Conservation (phyloP, 163 green algal species). For the Scenedesmus sp. region DNA sequence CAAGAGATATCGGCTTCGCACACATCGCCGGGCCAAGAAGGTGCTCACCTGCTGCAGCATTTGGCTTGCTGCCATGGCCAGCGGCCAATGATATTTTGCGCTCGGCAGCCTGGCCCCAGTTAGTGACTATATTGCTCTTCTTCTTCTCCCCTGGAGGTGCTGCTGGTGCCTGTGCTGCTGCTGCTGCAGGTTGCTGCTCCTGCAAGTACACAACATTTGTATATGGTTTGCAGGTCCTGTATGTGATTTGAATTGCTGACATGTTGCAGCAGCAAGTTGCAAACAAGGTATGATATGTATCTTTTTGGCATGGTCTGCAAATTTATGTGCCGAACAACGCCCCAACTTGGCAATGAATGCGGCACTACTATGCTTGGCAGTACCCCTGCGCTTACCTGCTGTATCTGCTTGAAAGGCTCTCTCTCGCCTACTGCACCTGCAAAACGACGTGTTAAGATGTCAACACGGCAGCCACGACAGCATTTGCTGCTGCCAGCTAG, state of each 20-base stretch:
- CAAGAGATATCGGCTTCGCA: background rate
- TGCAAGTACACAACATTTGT: background rate
- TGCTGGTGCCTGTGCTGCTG: background rate
- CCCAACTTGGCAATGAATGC: background rate
- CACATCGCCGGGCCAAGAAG: background rate
- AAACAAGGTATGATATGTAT: background rate
- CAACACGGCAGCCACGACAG: background rate
- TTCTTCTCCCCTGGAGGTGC: constrained; percentile 21
- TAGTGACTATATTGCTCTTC: constrained; percentile 56
- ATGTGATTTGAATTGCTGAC: no score
- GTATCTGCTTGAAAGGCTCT: constrained; percentile 20
- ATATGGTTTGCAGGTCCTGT: no score
- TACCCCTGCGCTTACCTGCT: background rate
- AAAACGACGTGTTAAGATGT: background rate
- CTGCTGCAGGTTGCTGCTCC: background rate
- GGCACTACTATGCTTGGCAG: background rate
- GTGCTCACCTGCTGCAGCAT: background rate
- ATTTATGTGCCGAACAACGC: no score
- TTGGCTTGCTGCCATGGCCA: background rate
- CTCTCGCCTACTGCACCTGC: constrained; percentile 7
- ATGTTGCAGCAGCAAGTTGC: background rate
- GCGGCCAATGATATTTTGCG: background rate
- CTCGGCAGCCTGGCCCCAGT: constrained; percentile 19
- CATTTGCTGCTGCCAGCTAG: background rate
- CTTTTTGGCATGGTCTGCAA: no score